A percentile compares a stretch with the other conserved stretches of the same genome.
Evolutionary conservation across 2,329 filamentous ascomycete species (phyloP).

Genomic region (Neoscytalidium dimidiatum): DNA sequence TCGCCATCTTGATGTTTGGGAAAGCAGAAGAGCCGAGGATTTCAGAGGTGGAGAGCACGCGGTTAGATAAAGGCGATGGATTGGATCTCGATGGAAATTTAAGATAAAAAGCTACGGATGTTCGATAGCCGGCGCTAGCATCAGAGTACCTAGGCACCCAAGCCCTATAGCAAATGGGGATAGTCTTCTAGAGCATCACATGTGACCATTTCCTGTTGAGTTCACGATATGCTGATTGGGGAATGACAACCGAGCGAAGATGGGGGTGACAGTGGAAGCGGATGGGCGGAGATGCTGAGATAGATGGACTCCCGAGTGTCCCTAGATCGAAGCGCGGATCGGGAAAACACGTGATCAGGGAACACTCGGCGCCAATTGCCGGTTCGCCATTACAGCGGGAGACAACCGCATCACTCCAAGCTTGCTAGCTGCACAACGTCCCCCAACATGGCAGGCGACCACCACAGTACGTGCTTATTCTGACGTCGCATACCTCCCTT

Average conservation of each 20-base stretch:
- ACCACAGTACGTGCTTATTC: not conserved
- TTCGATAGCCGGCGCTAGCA: slow-evolving; percentile 14
- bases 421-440: slow-evolving; percentile 1
- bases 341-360: not conserved
- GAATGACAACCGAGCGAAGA: not conserved
- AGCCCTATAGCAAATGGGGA: not conserved
- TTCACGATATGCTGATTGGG: not conserved
- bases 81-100: not conserved
- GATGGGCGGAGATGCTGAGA: not conserved
- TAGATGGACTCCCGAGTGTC: not conserved
- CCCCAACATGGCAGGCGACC: slow-evolving; percentile 18
- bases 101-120: slow-evolving; percentile 7
- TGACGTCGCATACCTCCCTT: not conserved
- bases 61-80: not conserved
- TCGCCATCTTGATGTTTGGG: slow-evolving; percentile 21
- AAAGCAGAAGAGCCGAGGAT: not conserved
- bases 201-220: not conserved
- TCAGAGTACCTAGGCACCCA: slow-evolving; percentile 10
- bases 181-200: not conserved
- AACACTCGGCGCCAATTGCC: not conserved
- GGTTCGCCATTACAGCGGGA: not conserved
- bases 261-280: not conserved
- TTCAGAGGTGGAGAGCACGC: not conserved
- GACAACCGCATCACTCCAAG: slow-evolving; percentile 4
- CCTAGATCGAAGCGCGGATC: not conserved